phyloP scores from a whole-genome alignment of 768 basidiomycete genomes.

The Rhizopogon vinicolor region DNA sequence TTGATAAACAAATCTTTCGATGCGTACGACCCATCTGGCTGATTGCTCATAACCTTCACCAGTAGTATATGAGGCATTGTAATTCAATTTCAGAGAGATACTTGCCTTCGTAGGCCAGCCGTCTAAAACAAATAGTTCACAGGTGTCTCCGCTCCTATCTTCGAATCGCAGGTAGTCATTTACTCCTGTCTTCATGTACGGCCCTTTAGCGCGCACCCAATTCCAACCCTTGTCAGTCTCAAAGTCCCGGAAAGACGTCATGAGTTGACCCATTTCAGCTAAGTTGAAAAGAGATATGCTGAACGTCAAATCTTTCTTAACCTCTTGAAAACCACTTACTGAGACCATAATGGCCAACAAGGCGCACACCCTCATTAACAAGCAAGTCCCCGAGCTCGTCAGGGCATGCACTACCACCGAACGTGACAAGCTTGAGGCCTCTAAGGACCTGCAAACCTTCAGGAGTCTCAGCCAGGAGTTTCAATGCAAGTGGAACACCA shows the following conservation, averaged over 20 bases:
- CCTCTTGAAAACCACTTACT: conserved; percentile 26
- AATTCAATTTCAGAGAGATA: conserved; percentile 14
- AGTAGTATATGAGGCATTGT: not conserved
- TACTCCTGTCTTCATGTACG: conserved; percentile 11
- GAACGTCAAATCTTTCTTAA: not conserved
- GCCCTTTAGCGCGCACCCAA: conserved; percentile 37
- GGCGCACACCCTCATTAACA: conserved; percentile 41
- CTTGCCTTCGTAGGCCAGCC: conserved; percentile 47
- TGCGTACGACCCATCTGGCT: conserved; percentile 49
- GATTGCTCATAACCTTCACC: conserved; percentile 30
- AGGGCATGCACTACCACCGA: conserved; percentile 49
- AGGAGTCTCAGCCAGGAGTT: conserved; percentile 43
- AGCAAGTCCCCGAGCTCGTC: conserved; percentile 50
- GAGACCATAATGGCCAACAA: conserved; percentile 46
- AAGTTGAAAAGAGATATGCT: not conserved
- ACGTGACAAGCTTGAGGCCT: conserved; percentile 44
- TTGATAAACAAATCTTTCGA: conserved; percentile 50
- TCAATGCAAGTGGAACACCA: conserved; percentile 34
- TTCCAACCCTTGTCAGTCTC: conserved; percentile 52
- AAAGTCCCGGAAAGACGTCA: conserved; percentile 46
- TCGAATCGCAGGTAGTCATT: conserved; percentile 39
- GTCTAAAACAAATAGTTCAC: conserved; percentile 45
- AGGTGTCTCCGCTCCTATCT: conserved; percentile 34
- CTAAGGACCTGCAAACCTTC: conserved; percentile 39
- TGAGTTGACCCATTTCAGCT: conserved; percentile 33